phyloP scores from a whole-genome alignment of 139 green algal genomes.

The Closterium sp. region DNA sequence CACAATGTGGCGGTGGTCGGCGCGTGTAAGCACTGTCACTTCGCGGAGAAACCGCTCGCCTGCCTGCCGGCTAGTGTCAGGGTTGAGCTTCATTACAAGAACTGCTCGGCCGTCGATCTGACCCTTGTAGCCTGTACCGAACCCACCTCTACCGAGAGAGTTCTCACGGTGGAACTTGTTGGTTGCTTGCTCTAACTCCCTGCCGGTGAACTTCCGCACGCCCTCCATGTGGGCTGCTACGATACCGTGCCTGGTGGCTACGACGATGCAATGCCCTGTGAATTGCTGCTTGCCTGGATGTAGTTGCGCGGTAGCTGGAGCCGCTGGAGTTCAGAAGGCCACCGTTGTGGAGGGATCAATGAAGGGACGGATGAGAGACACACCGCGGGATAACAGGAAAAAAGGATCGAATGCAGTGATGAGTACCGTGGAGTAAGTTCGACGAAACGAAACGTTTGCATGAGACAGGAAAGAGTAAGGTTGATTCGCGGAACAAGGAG shows the following conservation, averaged over 20 bases:
- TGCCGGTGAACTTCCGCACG: background rate
- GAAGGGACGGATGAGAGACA: no score
- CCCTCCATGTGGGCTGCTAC: background rate
- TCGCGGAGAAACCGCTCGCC: conserved; percentile 7
- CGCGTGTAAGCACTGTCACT: conserved; percentile 1
- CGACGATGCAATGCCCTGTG: no score
- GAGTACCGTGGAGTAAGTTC: no score
- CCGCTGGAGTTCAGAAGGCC: no score
- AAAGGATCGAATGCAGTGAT: no score
- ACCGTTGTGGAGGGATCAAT: no score
- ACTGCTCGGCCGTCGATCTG: background rate
- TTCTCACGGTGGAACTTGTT: conserved; percentile 15
- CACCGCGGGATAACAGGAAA: no score
- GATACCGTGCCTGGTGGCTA: background rate
- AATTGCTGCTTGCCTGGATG: no score
- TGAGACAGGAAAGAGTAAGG: no score
- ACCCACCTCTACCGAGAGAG: conserved; percentile 5
- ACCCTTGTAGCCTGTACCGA: conserved; percentile 6
- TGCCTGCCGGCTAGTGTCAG: conserved; percentile 4
- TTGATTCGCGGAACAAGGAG: no score
- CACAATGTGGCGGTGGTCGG: conserved; percentile 2
- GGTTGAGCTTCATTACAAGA: conserved; percentile 10
- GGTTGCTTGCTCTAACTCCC: conserved; percentile 9
- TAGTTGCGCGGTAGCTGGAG: no score
- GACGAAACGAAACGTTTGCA: no score